Base-by-base conservation (phyloP, 1,284 basidiomycete genomes). In the Pholiota adiposa region DNA sequence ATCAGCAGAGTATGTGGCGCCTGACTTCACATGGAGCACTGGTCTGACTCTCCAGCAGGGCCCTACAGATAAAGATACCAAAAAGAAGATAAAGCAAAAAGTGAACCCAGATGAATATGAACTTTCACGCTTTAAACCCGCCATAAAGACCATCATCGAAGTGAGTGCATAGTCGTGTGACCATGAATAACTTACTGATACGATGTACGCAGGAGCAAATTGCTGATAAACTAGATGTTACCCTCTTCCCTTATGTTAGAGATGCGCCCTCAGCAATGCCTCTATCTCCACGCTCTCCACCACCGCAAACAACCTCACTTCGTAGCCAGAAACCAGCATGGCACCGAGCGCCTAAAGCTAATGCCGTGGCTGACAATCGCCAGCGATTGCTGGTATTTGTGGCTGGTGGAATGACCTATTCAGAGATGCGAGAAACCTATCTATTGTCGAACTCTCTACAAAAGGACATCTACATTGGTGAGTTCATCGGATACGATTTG, bases 351-450 rank as follows among this genome's bases (percentile, higher is more conserved):
- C 83, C 83, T 4, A 83, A 81, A 65, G 75, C 84, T 1, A 80
- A 80, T 27, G 79, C 78, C 23, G 80, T 79, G 7, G 72, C 79
- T 54, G 88, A 91, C 57, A 86, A 82, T 54, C 85, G 89, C 59
- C 92, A 96, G 72, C 82, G 97, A n/a, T 72, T 97, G 21, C 79
- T 99, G 53, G 83, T 98, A 41, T 99, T 98, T 73, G 82, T 98
- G 12, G 94, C 94, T 11, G 97, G 97, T 31, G 97, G 97, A 1
- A 91, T 97, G 86, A 97, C 97, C 1, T 97, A 96, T 73, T 95
- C 94, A 0, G 97, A 99, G 76, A 90, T 97, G 74, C 81, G 97
- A 58, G 89, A 94, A 70, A 90, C 86, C 33, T 99, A 98, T 72
- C 81, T 90, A 54, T 78, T 97, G 7, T 91, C 93, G 4, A 81